Conservation (phyloP, 139 green algal genomes). For the Chlamydomonas asymmetrica region DNA sequence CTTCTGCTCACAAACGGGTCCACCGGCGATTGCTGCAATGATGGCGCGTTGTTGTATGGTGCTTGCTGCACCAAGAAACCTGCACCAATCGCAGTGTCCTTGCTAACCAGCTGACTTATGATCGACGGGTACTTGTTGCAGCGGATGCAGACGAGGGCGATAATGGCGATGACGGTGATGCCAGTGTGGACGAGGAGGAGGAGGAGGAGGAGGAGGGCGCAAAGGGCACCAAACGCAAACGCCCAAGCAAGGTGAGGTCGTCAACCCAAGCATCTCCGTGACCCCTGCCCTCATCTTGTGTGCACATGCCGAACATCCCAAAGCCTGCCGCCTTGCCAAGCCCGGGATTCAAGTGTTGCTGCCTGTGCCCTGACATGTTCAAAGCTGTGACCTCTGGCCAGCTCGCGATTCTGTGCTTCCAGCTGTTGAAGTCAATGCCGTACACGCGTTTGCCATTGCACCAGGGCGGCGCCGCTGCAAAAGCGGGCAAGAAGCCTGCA, state of each 20-base stretch:
- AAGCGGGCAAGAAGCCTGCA: neutral
- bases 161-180: constrained; percentile 38
- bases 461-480: neutral
- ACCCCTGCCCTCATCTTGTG: neutral
- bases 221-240: constrained; percentile 38
- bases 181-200: constrained; percentile 25
- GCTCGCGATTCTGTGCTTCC: neutral
- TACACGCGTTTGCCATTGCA: neutral
- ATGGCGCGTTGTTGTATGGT: neutral
- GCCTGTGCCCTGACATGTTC: neutral
- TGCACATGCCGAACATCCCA: neutral
- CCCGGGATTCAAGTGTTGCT: neutral
- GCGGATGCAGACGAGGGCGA: constrained; percentile 24
- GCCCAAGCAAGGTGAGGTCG: constrained; percentile 1
- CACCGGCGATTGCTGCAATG: neutral
- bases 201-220: constrained; percentile 12
- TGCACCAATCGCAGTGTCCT: neutral
- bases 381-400: neutral
- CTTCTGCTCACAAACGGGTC: neutral
- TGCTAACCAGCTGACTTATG: neutral
- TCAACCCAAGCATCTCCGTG: neutral
- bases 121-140: neutral
- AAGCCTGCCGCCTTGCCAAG: neutral
- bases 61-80: neutral
- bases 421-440: neutral